phyloP scores from a whole-genome alignment of 176 grass and related monocot genomes.

The Carex parvula region DNA sequence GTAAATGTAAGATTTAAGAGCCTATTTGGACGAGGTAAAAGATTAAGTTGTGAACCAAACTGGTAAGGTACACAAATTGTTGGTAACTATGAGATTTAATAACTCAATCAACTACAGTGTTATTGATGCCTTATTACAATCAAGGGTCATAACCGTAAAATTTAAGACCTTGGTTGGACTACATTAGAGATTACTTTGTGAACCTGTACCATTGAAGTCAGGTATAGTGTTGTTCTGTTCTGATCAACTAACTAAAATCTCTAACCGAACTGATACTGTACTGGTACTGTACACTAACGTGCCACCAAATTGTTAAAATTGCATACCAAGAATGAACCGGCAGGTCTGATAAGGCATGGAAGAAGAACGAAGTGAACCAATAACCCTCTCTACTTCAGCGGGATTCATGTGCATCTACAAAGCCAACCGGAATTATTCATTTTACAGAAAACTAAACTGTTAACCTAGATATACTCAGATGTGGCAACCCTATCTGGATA shows the following conservation, averaged over 20 bases:
- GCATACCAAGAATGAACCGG: slow-evolving; percentile 90
- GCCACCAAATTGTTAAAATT: slow-evolving; percentile 13
- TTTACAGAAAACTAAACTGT: not conserved
- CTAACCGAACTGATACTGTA: not conserved
- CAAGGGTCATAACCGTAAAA: not conserved
- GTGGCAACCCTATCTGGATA: not conserved
- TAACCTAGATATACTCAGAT: slow-evolving; percentile 1
- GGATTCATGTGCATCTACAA: slow-evolving; percentile 89
- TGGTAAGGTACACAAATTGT: not conserved
- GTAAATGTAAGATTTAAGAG: not conserved
- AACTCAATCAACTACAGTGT: not conserved
- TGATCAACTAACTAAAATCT: not conserved
- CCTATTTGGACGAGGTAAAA: not conserved
- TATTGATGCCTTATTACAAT: not conserved
- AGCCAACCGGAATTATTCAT: slow-evolving; percentile 15
- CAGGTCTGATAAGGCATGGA: slow-evolving; percentile 87
- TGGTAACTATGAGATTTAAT: not conserved
- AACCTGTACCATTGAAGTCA: not conserved
- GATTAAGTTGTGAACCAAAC: not conserved
- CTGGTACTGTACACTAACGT: not conserved
- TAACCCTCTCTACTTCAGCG: slow-evolving; percentile 75
- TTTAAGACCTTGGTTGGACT: not conserved
- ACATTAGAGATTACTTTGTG: not conserved
- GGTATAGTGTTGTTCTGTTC: not conserved
- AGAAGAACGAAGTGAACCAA: slow-evolving; percentile 62